Conservation (phyloP, 768 basidiomycete genomes). For the Brasilioporus rufonigricans region DNA sequence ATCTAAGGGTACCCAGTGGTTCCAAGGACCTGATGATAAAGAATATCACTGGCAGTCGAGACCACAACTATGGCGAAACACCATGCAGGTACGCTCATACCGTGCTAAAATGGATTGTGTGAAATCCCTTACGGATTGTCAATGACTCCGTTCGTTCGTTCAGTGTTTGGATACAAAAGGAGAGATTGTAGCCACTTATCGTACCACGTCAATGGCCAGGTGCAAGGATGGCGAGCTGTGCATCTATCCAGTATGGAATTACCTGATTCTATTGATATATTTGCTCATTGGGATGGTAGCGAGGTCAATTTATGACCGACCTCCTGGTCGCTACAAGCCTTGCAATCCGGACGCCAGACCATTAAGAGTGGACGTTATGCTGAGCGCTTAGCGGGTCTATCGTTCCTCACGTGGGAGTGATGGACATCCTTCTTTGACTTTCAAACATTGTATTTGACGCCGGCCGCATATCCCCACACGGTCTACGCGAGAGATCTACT, state of each 20-base stretch:
- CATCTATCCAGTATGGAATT: constrained; percentile 25
- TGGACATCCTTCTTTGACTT: neutral
- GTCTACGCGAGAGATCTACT: neutral
- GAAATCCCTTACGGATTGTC: neutral
- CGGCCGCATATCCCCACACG: neutral
- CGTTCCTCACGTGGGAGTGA: neutral
- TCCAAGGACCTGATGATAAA: constrained; percentile 22
- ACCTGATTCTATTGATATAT: neutral
- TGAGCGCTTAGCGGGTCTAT: neutral
- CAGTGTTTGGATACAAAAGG: constrained; percentile 20
- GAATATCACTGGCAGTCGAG: constrained; percentile 23
- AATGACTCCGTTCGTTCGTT: neutral
- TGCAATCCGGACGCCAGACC: constrained; percentile 21
- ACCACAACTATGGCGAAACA: constrained; percentile 11
- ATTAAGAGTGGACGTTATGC: too few species aligned
- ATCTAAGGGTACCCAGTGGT: constrained; percentile 17
- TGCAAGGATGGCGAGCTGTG: constrained; percentile 28
- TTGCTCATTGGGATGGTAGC: constrained; percentile 8
- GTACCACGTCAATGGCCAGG: constrained; percentile 20
- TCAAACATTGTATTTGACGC: neutral
- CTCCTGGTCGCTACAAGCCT: constrained; percentile 29
- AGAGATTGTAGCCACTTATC: constrained; percentile 28
- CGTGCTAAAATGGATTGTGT: neutral
- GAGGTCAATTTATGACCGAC: constrained; percentile 25
- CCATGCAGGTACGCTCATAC: constrained; percentile 22